These are phyloP conservation scores for Candida quercuum DNA, from an alignment of 805 yeast genomes.

Conservation along the genomic window DNA sequence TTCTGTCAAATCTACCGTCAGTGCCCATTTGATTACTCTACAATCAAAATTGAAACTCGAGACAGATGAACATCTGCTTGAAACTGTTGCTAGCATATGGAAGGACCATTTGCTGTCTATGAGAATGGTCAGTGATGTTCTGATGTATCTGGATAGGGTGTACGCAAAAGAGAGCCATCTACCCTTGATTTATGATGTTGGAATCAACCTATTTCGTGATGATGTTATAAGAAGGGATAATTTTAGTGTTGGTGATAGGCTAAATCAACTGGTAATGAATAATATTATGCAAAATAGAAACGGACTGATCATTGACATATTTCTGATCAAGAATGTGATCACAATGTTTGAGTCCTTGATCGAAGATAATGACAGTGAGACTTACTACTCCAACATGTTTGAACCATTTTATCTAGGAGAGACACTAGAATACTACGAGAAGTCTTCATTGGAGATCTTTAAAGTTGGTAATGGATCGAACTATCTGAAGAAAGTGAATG, in stretches of 20 bases:
- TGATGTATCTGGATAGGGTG: slow-evolving; percentile 83
- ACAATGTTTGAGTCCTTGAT: slow-evolving; percentile 66
- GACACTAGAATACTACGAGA: slow-evolving; percentile 51
- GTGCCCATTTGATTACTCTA: slow-evolving; percentile 36
- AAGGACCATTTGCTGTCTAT: slow-evolving; percentile 64
- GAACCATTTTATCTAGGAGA: slow-evolving; percentile 58
- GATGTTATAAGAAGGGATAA: slow-evolving; percentile 46
- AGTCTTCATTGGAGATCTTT: slow-evolving; percentile 39
- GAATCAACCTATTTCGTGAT: slow-evolving; percentile 62
- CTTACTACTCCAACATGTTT: slow-evolving; percentile 56
- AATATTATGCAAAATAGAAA: slow-evolving; percentile 55
- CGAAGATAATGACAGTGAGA: slow-evolving; percentile 46
- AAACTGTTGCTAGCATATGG: slow-evolving; percentile 46
- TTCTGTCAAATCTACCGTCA: slow-evolving; percentile 45
- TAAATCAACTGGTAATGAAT: slow-evolving; percentile 44
- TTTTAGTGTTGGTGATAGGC: slow-evolving; percentile 43
- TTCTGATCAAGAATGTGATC: slow-evolving; percentile 54
- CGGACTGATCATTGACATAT: slow-evolving; percentile 51
- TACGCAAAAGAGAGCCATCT: slow-evolving; percentile 66
- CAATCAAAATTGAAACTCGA: slow-evolving; percentile 8
- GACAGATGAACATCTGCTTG: slow-evolving; percentile 22
- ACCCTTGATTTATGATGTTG: slow-evolving; percentile 66
- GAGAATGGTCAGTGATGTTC: slow-evolving; percentile 76
- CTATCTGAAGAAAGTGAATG: slow-evolving; percentile 46
- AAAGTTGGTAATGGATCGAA: slow-evolving; percentile 43